Evolutionary conservation across 2,329 filamentous ascomycete genomes (phyloP), one percentile per base, ranked within the genome.

Genomic region (Hypomyces perniciosus): DNA sequence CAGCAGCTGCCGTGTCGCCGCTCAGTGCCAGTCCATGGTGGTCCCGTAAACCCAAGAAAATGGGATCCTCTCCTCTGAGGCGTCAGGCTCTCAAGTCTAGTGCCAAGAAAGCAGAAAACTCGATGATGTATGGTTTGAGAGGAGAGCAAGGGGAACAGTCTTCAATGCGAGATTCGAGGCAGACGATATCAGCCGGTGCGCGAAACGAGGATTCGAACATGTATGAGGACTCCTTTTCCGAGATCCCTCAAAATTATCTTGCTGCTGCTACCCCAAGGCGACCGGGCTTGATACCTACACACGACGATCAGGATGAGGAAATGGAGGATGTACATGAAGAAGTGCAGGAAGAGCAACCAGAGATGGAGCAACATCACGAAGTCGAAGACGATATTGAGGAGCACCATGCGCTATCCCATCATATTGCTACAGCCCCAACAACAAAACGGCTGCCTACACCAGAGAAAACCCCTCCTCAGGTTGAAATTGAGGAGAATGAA

Each of bases 151-250:
- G 53, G 10, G 46, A 40, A 9, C 43, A 34, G 35, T 50, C 52
- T 38, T 52, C 55, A 13, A 56, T 50, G 35, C 44, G 40, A 26
- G 37, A 29, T 42, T 26, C 41, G 12, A 43, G 37, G n/a, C 41
- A 12, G 44, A 44, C 8, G 49, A 42, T 20, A 39, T 45, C 31
- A 51, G 12, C 45, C 30, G 41, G 44, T 44, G 33, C 34, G 50
- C 59, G 30, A 1, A 60, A 60, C 3, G 62, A 68, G 2, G 65
- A 69, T 26, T 61, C 65, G 2, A 65, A 63, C 37, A 45, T 62
- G 29, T 77, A 79, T 41, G 75, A 80, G 1, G 78, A 81, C 54
- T 79, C 77, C 0, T 82, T 81, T 56, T 81, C 78, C 0, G 76
- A 79, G 46, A 78, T 81, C 12, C 77, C 79, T 1, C 72, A 77